Conservation (phyloP, 1,284 basidiomycete species). For the Sparassis latifolia region DNA sequence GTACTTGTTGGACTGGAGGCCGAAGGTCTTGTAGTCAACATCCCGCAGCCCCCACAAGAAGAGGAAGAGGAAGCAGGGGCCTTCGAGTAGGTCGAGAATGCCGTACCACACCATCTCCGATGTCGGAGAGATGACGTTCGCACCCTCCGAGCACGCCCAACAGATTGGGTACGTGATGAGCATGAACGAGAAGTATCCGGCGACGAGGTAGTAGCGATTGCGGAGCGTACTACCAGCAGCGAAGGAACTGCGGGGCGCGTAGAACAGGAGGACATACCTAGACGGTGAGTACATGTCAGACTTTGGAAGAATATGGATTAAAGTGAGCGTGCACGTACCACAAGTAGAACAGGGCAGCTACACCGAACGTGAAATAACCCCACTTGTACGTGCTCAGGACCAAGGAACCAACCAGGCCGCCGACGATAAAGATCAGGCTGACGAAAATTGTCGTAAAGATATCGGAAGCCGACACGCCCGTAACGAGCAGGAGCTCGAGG, state of each 20-base stretch:
- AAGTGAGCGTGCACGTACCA: slow-evolving; percentile 30
- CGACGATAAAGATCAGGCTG: slow-evolving; percentile 38
- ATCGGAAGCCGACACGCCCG: slow-evolving; percentile 41
- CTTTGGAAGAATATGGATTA: not conserved
- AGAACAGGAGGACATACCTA: slow-evolving; percentile 24
- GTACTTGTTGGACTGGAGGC: slow-evolving; percentile 19
- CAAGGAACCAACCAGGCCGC: slow-evolving; percentile 41
- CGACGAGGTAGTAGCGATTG: slow-evolving; percentile 32
- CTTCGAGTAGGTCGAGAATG: slow-evolving; percentile 48
- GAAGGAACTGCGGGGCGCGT: slow-evolving; percentile 25
- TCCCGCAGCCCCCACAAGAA: slow-evolving; percentile 21
- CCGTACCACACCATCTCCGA: slow-evolving; percentile 50
- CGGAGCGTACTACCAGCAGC: slow-evolving; percentile 28
- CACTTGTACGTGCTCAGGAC: slow-evolving; percentile 43
- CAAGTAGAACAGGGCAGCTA: slow-evolving; percentile 35
- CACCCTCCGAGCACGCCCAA: slow-evolving; percentile 41
- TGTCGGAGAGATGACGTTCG: slow-evolving; percentile 35
- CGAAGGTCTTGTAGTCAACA: slow-evolving; percentile 19
- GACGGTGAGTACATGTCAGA: slow-evolving; percentile 17
- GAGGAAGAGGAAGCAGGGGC: slow-evolving; percentile 35
- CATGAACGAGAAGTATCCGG: slow-evolving; percentile 38
- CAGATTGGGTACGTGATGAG: slow-evolving; percentile 44
- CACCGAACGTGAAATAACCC: slow-evolving; percentile 39
- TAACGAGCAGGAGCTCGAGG: slow-evolving; percentile 42
- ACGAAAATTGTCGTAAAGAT: slow-evolving; percentile 46